phyloP scores from a whole-genome alignment of 2,329 filamentous ascomycete species.

The Fusarium sororula region DNA sequence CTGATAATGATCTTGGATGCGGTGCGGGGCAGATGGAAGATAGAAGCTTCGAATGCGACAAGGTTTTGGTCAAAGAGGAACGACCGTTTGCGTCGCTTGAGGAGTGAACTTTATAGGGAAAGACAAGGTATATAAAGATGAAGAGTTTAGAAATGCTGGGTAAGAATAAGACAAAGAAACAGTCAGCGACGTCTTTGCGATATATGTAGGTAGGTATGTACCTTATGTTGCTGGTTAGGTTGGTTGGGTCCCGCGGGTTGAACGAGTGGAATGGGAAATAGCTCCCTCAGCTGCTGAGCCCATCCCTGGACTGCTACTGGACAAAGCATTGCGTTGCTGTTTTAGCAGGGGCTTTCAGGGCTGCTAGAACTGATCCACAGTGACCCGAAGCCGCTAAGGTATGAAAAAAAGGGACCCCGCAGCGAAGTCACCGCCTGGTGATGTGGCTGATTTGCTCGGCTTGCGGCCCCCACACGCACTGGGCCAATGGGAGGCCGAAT shows the following conservation, averaged over 20 bases:
- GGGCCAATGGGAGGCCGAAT: slow-evolving; percentile 26
- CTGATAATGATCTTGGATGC: slow-evolving; percentile 3
- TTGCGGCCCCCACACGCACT: slow-evolving; percentile 25
- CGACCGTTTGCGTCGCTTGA: neutral
- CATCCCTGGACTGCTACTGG: slow-evolving; percentile 14
- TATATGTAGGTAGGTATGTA: slow-evolving; percentile 40
- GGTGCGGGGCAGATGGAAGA: slow-evolving; percentile 19
- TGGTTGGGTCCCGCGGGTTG: slow-evolving; percentile 27
- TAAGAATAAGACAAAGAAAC: slow-evolving; percentile 27
- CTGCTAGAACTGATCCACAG: slow-evolving; percentile 35
- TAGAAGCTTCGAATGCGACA: slow-evolving; percentile 23
- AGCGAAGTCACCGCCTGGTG: slow-evolving; percentile 37
- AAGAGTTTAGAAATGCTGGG: slow-evolving; percentile 5
- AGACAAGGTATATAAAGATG: neutral
- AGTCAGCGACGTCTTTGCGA: slow-evolving; percentile 34
- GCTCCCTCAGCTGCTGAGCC: slow-evolving; percentile 28
- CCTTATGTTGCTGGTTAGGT: slow-evolving; percentile 36
- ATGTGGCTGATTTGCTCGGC: slow-evolving; percentile 42
- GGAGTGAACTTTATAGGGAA: neutral
- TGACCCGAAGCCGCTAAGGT: slow-evolving; percentile 37
- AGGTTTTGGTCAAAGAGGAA: neutral
- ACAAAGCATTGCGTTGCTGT: slow-evolving; percentile 2
- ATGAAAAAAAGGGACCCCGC: slow-evolving; percentile 30
- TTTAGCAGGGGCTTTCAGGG: slow-evolving; percentile 34
- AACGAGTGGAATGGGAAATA: slow-evolving; percentile 30